Conservation (phyloP, 2,329 filamentous ascomycete genomes). For the Scedosporium minutisporum region DNA sequence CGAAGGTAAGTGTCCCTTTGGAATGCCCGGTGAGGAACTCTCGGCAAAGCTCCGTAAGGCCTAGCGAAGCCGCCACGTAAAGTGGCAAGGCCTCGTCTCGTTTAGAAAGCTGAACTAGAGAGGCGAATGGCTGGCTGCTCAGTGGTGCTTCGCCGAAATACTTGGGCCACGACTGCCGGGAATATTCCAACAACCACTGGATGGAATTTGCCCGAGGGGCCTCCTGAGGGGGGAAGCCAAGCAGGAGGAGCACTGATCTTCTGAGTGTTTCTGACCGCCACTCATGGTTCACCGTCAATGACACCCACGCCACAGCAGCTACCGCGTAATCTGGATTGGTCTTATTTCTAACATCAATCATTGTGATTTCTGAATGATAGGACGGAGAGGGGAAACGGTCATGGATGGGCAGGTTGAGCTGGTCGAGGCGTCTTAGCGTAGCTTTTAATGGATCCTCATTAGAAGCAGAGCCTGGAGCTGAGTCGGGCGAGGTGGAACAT, state of each 20-base stretch:
- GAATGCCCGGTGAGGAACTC: neutral
- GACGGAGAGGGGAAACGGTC: neutral
- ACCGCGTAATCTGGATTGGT: neutral
- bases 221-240: neutral
- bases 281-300: neutral
- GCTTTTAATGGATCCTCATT: neutral
- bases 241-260: neutral
- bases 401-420: neutral
- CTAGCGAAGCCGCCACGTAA: neutral
- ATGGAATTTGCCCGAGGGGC: neutral
- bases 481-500: neutral
- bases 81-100: neutral
- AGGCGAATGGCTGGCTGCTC: neutral
- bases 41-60: neutral
- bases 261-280: neutral
- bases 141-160: neutral
- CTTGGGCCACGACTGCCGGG: constrained; percentile 1
- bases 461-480: neutral
- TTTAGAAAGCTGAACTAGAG: neutral
- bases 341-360: neutral
- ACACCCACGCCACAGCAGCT: constrained; percentile 1
- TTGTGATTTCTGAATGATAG: neutral
- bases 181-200: constrained; percentile 1
- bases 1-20: neutral
- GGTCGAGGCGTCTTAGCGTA: neutral